These are phyloP conservation scores for Cytospora chrysosperma DNA, from an alignment of 2,329 filamentous ascomycete genomes.

Conservation along the genomic window DNA sequence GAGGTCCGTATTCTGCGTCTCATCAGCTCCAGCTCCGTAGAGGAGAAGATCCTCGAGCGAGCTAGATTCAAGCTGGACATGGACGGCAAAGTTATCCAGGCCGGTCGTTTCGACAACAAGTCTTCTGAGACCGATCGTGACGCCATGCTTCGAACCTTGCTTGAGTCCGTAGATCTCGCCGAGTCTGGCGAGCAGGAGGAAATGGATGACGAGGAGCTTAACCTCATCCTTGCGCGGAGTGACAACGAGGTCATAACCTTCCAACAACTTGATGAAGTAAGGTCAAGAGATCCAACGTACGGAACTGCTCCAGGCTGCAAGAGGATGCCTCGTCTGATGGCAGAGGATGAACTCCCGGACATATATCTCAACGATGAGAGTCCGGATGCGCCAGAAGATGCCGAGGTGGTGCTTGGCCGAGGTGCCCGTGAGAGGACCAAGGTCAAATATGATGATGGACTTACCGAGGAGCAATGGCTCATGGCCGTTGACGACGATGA, in stretches of 20 bases:
- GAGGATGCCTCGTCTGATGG: slow-evolving; percentile 75
- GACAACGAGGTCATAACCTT: slow-evolving; percentile 78
- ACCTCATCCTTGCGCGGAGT: slow-evolving; percentile 86
- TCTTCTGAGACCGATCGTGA: slow-evolving; percentile 98
- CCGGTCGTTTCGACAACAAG: slow-evolving; percentile 99
- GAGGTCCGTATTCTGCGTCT: slow-evolving; percentile 94
- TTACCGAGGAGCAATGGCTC: slow-evolving; percentile 98
- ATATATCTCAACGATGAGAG: slow-evolving; percentile 90
- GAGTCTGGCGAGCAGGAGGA: slow-evolving; percentile 80
- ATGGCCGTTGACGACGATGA: slow-evolving; percentile 97
- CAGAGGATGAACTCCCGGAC: slow-evolving; percentile 84
- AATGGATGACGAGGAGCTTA: slow-evolving; percentile 98
- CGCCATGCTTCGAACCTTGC: slow-evolving; percentile 87
- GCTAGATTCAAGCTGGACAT: slow-evolving; percentile 98
- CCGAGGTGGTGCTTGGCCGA: slow-evolving; percentile 74
- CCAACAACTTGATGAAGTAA: slow-evolving; percentile 78
- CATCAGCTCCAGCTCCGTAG: slow-evolving; percentile 94
- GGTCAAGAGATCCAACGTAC: slow-evolving; percentile 65
- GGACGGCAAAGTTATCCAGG: slow-evolving; percentile 99
- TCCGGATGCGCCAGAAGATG: slow-evolving; percentile 71
- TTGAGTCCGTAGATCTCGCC: slow-evolving; percentile 77
- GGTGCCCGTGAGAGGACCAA: slow-evolving; percentile 93
- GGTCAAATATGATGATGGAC: slow-evolving; percentile 93
- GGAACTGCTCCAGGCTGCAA: slow-evolving; percentile 64
- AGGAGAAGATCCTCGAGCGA: slow-evolving; percentile 97